Evolutionary conservation across 768 basidiomycete species (phyloP).

Genomic region (Mycena metata): DNA sequence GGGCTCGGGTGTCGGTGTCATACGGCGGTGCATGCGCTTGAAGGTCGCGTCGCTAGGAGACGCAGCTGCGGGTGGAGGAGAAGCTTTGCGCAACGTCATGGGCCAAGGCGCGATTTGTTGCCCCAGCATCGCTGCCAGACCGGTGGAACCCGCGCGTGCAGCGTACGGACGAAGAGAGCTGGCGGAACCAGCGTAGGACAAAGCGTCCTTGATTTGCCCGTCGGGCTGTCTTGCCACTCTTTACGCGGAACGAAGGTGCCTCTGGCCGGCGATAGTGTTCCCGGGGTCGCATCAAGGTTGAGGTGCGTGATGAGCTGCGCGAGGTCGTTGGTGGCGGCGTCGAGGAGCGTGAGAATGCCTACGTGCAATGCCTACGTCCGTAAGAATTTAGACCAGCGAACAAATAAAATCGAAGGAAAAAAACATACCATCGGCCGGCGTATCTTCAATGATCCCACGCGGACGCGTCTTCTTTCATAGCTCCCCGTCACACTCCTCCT

Average conservation of each 20-base stretch:
- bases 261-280: constrained; percentile 53
- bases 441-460: constrained; percentile 71
- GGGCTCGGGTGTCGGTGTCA: constrained; percentile 69
- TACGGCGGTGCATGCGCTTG: constrained; percentile 64
- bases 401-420: constrained; percentile 11
- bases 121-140: constrained; percentile 52
- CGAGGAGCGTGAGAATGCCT: constrained; percentile 78
- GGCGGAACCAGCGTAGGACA: constrained; percentile 53
- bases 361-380: no score
- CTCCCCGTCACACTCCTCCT: constrained; percentile 36
- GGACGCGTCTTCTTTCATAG: constrained; percentile 53
- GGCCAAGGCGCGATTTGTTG: constrained; percentile 78
- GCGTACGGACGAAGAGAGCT: constrained; percentile 67
- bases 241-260: constrained; percentile 40
- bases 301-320: constrained; percentile 82
- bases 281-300: constrained; percentile 85
- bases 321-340: constrained; percentile 85
- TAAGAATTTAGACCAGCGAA: constrained; percentile 19
- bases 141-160: constrained; percentile 42
- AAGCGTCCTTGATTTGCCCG: constrained; percentile 45
- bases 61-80: constrained; percentile 34
- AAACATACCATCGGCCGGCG: constrained; percentile 65
- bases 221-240: constrained; percentile 47
- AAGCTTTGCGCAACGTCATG: constrained; percentile 47
- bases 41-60: constrained; percentile 38